Conservation (phyloP, 1,284 basidiomycete species). For the Boletus mariae region DNA sequence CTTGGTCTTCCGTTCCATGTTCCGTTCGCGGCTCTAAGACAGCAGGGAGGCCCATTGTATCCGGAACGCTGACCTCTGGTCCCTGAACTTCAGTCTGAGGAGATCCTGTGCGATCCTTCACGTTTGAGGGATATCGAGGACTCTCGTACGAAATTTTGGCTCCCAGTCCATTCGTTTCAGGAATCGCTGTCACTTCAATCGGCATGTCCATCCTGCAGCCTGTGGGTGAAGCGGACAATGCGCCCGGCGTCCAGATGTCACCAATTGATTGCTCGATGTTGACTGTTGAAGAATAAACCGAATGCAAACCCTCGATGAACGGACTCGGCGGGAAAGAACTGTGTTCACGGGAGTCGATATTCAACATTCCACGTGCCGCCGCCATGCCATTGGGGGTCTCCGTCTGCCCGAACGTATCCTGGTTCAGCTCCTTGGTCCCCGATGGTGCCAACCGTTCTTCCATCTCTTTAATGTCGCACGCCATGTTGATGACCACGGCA, state of each 20-base stretch:
- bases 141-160: no score
- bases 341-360: neutral
- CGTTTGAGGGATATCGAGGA: neutral
- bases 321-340: neutral
- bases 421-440: neutral
- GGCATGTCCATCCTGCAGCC: neutral
- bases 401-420: neutral
- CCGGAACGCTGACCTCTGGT: neutral
- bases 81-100: neutral
- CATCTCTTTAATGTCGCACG: neutral
- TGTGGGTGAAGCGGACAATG: neutral
- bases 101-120: neutral
- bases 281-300: no score
- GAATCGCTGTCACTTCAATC: neutral
- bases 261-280: no score
- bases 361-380: neutral
- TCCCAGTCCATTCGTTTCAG: neutral
- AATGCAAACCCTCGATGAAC: neutral
- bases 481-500: constrained; percentile 12
- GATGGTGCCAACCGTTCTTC: neutral
- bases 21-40: neutral
- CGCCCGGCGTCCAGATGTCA: no score
- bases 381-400: neutral
- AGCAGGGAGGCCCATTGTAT: neutral
- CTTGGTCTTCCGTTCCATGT: neutral